phyloP scores from a whole-genome alignment of 148 eudicot genomes.

The Vaccinium corymbosum region DNA sequence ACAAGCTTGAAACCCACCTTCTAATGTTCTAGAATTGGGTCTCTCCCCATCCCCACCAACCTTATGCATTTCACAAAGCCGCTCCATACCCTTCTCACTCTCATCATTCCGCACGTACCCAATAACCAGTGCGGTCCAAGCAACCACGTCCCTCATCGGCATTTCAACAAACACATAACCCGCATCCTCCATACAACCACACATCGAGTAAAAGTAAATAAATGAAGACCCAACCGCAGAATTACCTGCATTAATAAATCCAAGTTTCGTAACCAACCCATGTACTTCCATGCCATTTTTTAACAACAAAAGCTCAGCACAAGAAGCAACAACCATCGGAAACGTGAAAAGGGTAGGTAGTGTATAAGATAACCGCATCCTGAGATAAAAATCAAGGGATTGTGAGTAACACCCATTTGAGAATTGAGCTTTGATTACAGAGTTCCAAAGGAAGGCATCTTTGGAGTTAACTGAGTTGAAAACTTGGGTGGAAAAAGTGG shows the following conservation, averaged over 20 bases:
- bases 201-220: slow-evolving; percentile 62
- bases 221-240: slow-evolving; percentile 61
- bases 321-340: slow-evolving; percentile 62
- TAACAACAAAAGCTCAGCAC: slow-evolving; percentile 43
- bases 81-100: slow-evolving; percentile 48
- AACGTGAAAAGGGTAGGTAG: slow-evolving; percentile 50
- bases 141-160: slow-evolving; percentile 43
- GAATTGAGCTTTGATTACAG: slow-evolving; percentile 60
- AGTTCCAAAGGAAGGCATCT: slow-evolving; percentile 67
- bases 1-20: slow-evolving; percentile 74
- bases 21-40: slow-evolving; percentile 66
- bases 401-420: slow-evolving; percentile 38
- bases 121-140: slow-evolving; percentile 64
- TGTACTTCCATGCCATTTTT: slow-evolving; percentile 38
- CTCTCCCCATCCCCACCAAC: slow-evolving; percentile 34
- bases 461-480: slow-evolving; percentile 40
- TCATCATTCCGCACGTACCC: slow-evolving; percentile 73
- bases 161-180: slow-evolving; percentile 51
- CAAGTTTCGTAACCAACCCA: slow-evolving; percentile 47
- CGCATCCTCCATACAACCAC: slow-evolving; percentile 49
- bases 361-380: slow-evolving; percentile 39
- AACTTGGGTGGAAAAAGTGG: slow-evolving; percentile 34
- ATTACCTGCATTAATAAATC: slow-evolving; percentile 33
- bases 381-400: slow-evolving; percentile 37
- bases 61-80: slow-evolving; percentile 54